Base-by-base conservation (phyloP, 768 basidiomycete species). In the Xerocomellus dryophilus region DNA sequence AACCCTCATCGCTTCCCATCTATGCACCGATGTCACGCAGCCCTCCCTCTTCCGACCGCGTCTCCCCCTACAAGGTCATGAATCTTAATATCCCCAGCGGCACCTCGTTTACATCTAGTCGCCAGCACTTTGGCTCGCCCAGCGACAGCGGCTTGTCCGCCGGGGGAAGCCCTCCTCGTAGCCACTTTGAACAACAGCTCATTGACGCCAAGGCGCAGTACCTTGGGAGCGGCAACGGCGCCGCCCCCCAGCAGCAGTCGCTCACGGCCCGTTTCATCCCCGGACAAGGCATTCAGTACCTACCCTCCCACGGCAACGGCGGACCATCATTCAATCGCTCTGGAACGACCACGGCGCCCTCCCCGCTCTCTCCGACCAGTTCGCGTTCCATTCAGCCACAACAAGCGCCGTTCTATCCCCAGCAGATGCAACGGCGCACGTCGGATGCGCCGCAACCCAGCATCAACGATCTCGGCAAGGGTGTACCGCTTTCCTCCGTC, bases 401-500 rank as follows among this genome's bases (percentile, higher is more conserved):
- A 44, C 69, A 72, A 39, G 53, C 58, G 0, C 57, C 65, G 4
- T 71, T 61, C 27, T 70, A 68, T 35, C 62, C 70, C 2, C 65
- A 66, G 29, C 69, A 69, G 46, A 54, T 68, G 27, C 72, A 73
- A 46, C 76, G 78, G 5, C 72, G 76, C 17, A 51, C 73, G 1
- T 76, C 76, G 7, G 75, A 78, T 47, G 73, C 76, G 2, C 53
- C 64, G 0, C 51, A 60, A 32, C 66, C 67, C 29, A 61, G 59
- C 49, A 64, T 81, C 34, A 71, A 62, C 36, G 81, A 93, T 11
- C 84, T 96, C 21, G 95, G 96, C 46, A 88, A 87, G 65, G 96
- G 96, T 34, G 82, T 98, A 0, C 93, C 94, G 0, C 79, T 98
- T 17, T 84, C 87, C 66, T 71, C 88, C 44, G 86, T 99, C 39